Evolutionary conservation across 164 flowering plant genomes (phyloP).

Genomic region (Saururus chinensis): DNA sequence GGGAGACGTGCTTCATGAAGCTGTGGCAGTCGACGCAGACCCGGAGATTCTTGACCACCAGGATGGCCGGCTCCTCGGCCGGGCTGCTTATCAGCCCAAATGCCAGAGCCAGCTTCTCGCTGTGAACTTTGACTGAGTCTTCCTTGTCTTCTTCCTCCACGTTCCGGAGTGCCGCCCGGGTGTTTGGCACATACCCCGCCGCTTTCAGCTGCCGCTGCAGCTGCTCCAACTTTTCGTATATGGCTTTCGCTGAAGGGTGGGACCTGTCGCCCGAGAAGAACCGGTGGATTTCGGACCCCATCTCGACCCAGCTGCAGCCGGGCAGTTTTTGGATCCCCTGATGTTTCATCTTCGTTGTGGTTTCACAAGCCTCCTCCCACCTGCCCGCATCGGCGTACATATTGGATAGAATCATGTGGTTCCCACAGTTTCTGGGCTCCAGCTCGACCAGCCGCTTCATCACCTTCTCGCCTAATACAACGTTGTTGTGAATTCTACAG

Average conservation of each 20-base stretch:
- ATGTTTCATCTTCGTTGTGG: background rate
- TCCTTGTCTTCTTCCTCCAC: constrained; percentile 7
- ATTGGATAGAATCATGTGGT: constrained; percentile 7
- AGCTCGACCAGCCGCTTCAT: constrained; percentile 1
- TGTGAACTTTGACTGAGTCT: constrained; percentile 4
- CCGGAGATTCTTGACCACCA: constrained; percentile 5
- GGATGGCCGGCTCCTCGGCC: background rate
- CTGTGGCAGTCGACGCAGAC: constrained; percentile 5
- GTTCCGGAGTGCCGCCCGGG: background rate
- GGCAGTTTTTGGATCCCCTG: constrained; percentile 6
- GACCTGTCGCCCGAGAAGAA: constrained; percentile 6
- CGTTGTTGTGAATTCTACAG: constrained; percentile 5
- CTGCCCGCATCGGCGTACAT: constrained; percentile 7
- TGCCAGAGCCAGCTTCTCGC: constrained; percentile 4
- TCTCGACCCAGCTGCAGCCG: constrained; percentile 10
- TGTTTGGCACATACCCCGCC: background rate
- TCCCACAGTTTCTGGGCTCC: constrained; percentile 3
- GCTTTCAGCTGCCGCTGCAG: background rate
- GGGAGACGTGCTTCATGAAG: constrained; percentile 1
- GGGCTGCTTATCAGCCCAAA: background rate
- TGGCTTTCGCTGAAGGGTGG: constrained; percentile 2
- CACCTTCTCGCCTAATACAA: constrained; percentile 5
- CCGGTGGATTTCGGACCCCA: constrained; percentile 1
- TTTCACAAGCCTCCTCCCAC: constrained; percentile 2
- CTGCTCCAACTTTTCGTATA: constrained; percentile 2